A percentile compares a stretch with the other conserved stretches of the same genome.
Evolutionary conservation across 2,329 filamentous ascomycete species (phyloP).

Genomic region (Aspergillus fumigatus): DNA sequence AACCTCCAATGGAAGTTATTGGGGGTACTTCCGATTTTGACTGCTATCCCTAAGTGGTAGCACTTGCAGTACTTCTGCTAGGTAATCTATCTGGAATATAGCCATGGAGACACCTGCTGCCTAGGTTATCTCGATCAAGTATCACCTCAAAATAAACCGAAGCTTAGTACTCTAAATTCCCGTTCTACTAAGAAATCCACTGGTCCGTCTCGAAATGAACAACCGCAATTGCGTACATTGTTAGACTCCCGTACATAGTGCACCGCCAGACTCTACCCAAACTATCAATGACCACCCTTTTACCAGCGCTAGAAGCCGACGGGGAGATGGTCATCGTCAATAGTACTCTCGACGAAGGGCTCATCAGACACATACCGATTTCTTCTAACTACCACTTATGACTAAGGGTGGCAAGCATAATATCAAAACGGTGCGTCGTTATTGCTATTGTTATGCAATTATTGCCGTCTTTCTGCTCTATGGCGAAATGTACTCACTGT

Average conservation of each 20-base stretch:
- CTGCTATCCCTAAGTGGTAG: background rate
- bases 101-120: background rate
- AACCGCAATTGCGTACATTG: background rate
- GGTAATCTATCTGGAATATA: background rate
- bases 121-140: background rate
- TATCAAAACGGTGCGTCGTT: background rate
- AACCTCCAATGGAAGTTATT: background rate
- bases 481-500: conserved; percentile 20
- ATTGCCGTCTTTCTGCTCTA: background rate
- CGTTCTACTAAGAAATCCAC: background rate
- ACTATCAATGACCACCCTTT: background rate
- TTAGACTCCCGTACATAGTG: background rate
- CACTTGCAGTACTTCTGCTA: background rate
- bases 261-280: background rate
- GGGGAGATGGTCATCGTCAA: too few species aligned
- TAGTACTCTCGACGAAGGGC: too few species aligned
- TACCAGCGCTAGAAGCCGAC: background rate
- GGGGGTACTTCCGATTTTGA: background rate
- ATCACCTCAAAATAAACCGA: background rate
- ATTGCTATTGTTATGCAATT: background rate
- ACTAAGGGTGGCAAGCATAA: background rate
- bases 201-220: background rate
- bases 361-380: too few species aligned
- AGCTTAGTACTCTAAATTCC: background rate
- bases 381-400: background rate